A percentile compares a stretch with the other conserved stretches of the same genome.
phyloP scores from a whole-genome alignment of 140 eudicot species.

The Oenanthe javanica region DNA sequence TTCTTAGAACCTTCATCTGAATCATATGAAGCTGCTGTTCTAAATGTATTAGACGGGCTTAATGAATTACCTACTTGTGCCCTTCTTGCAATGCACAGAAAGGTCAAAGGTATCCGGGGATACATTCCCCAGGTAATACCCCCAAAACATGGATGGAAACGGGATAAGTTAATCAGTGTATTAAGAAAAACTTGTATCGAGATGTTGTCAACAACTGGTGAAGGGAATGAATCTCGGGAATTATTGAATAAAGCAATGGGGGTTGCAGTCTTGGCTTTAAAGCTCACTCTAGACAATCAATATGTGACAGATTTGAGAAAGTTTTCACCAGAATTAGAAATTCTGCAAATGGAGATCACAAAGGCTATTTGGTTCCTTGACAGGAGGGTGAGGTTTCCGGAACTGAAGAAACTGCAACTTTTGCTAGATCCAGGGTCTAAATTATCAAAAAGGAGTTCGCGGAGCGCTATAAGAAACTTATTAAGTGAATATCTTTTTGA shows the following conservation, averaged over 20 bases:
- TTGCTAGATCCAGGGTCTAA: conserved; percentile 37
- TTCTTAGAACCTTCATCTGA: conserved; percentile 23
- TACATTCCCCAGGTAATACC: conserved; percentile 35
- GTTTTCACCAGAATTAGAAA: conserved; percentile 32
- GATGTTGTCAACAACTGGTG: conserved; percentile 30
- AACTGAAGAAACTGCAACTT: conserved; percentile 29
- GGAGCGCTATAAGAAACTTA: conserved; percentile 30
- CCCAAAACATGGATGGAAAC: conserved; percentile 24
- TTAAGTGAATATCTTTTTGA: conserved; percentile 70
- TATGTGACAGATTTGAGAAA: conserved; percentile 29
- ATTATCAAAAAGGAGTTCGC: conserved; percentile 22
- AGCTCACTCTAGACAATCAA: conserved; percentile 29
- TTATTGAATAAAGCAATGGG: conserved; percentile 51
- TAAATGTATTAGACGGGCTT: conserved; percentile 39
- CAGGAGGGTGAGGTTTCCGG: conserved; percentile 22
- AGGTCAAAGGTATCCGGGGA: conserved; percentile 36
- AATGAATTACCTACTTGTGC: conserved; percentile 39
- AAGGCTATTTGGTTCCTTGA: conserved; percentile 43
- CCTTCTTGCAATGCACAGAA: conserved; percentile 55
- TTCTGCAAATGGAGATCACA: conserved; percentile 49
- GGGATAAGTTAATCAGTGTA: conserved; percentile 17
- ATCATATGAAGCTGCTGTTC: conserved; percentile 41
- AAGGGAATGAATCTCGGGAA: conserved; percentile 36
- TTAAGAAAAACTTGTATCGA: conserved; percentile 30
- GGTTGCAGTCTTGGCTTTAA: conserved; percentile 47